phyloP scores from a whole-genome alignment of 192 early-diverging fungal genomes.

The Linnemannia schmuckeri region DNA sequence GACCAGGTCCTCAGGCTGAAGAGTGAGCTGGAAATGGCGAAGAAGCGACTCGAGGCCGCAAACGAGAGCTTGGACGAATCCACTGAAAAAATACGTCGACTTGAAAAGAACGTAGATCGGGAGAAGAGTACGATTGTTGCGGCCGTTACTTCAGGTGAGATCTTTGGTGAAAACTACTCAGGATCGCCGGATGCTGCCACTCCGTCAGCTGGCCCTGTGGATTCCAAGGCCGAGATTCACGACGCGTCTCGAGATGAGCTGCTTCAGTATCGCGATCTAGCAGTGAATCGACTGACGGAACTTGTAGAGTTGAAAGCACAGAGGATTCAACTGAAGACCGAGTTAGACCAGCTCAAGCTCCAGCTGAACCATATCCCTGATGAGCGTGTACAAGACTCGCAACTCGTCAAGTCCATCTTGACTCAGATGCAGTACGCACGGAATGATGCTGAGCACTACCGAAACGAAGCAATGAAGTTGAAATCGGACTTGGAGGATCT shows the following conservation, averaged over 20 bases:
- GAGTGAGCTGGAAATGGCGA: constrained; percentile 40
- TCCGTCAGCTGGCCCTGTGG: constrained; percentile 11
- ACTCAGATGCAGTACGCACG: constrained; percentile 38
- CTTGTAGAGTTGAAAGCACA: constrained; percentile 42
- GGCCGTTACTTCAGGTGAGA: constrained; percentile 43
- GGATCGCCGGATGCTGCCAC: constrained; percentile 21
- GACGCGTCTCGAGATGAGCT: constrained; percentile 45
- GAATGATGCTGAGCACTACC: constrained; percentile 42
- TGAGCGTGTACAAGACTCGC: constrained; percentile 37
- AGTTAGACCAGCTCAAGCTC: constrained; percentile 28
- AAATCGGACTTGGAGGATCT: constrained; percentile 36
- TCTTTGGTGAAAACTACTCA: constrained; percentile 45
- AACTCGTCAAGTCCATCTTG: constrained; percentile 28
- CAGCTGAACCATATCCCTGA: constrained; percentile 52
- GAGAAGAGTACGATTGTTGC: constrained; percentile 38
- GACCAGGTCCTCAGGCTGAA: constrained; percentile 39
- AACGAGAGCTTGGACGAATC: constrained; percentile 39
- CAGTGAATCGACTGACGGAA: constrained; percentile 32
- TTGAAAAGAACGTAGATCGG: constrained; percentile 45
- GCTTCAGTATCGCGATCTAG: constrained; percentile 40
- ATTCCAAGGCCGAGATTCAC: constrained; percentile 26
- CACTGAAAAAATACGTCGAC: constrained; percentile 22
- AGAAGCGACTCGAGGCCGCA: constrained; percentile 33
- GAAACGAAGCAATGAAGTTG: constrained; percentile 24
- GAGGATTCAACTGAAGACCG: constrained; percentile 36